These are phyloP conservation scores for Sextonia rubra DNA, from an alignment of 164 flowering plant genomes.

Conservation along the genomic window DNA sequence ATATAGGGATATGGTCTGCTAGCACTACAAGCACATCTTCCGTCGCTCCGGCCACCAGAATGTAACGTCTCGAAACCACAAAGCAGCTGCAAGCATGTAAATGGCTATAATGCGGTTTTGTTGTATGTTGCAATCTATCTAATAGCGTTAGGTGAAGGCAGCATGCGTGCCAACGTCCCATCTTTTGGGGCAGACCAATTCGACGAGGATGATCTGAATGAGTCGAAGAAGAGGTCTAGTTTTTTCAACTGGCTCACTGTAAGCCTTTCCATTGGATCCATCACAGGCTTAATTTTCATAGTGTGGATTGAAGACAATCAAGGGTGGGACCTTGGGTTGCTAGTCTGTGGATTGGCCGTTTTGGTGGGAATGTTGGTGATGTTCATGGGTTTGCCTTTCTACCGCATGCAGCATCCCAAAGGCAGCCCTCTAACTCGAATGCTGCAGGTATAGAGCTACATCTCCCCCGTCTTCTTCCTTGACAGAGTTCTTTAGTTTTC, in stretches of 20 bases:
- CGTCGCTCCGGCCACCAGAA: constrained; percentile 39
- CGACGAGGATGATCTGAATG: constrained; percentile 16
- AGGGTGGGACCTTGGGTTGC: constrained; percentile 68
- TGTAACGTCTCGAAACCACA: constrained; percentile 17
- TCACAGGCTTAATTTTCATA: constrained; percentile 49
- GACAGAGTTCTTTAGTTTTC: background rate
- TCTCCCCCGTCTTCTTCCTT: background rate
- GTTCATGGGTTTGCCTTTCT: constrained; percentile 37
- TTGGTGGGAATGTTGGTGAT: constrained; percentile 40
- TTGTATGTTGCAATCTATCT: constrained; percentile 13
- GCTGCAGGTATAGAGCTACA: constrained; percentile 31
- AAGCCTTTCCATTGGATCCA: constrained; percentile 45
- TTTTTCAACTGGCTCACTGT: constrained; percentile 64
- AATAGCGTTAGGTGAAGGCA: constrained; percentile 18
- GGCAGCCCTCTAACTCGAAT: constrained; percentile 67
- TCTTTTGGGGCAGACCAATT: constrained; percentile 6
- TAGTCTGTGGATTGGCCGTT: constrained; percentile 33
- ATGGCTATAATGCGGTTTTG: constrained; percentile 33
- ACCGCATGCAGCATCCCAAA: constrained; percentile 44
- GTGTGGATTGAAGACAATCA: constrained; percentile 63
- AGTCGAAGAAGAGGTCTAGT: constrained; percentile 48
- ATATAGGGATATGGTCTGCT: constrained; percentile 55
- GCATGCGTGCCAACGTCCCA: constrained; percentile 16
- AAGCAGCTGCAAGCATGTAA: constrained; percentile 32
- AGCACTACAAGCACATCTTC: constrained; percentile 29